A percentile compares a stretch with the other conserved stretches of the same genome.
phyloP scores from a whole-genome alignment of 2,329 filamentous ascomycete genomes.

The Teratosphaeria zuluensis region DNA sequence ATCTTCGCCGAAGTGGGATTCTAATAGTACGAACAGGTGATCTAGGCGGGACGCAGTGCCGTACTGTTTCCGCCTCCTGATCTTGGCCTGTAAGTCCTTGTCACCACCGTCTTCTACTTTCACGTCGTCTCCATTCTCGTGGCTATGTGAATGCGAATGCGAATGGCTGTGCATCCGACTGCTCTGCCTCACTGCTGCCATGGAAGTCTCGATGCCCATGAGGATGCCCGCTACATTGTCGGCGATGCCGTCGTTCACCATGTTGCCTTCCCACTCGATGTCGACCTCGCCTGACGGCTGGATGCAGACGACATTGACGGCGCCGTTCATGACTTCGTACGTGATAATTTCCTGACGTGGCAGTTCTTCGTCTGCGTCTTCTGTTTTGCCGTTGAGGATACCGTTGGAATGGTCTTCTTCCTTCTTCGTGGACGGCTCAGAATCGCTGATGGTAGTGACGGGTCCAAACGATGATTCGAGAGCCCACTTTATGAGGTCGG shows the following conservation, averaged over 20 bases:
- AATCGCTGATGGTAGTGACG: constrained; percentile 52
- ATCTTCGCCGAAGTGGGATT: constrained; percentile 86
- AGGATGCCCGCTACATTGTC: constrained; percentile 92
- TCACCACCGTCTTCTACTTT: constrained; percentile 1
- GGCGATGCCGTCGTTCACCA: constrained; percentile 96
- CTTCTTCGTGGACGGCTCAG: not conserved
- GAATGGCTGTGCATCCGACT: constrained; percentile 40
- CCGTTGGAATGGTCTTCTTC: constrained; percentile 8
- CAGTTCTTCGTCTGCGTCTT: constrained; percentile 58
- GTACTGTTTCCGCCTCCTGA: constrained; percentile 59
- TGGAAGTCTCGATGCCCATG: constrained; percentile 84
- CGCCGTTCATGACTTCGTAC: constrained; percentile 77
- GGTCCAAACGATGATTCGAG: constrained; percentile 88
- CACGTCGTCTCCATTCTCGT: constrained; percentile 8
- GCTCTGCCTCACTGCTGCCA: constrained; percentile 84
- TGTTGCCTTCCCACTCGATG: constrained; percentile 94
- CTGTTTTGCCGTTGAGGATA: constrained; percentile 21
- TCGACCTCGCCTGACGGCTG: constrained; percentile 66
- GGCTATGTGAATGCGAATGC: constrained; percentile 26
- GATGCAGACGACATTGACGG: constrained; percentile 57
- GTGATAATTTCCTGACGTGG: constrained; percentile 39
- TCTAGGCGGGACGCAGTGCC: constrained; percentile 67
- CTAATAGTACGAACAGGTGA: constrained; percentile 88
- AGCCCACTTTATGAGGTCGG: constrained; percentile 88
- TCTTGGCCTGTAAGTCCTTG: constrained; percentile 1